These are phyloP conservation scores for Coleophoma cylindrospora DNA, from an alignment of 2,329 filamentous ascomycete species.

Conservation along the genomic window DNA sequence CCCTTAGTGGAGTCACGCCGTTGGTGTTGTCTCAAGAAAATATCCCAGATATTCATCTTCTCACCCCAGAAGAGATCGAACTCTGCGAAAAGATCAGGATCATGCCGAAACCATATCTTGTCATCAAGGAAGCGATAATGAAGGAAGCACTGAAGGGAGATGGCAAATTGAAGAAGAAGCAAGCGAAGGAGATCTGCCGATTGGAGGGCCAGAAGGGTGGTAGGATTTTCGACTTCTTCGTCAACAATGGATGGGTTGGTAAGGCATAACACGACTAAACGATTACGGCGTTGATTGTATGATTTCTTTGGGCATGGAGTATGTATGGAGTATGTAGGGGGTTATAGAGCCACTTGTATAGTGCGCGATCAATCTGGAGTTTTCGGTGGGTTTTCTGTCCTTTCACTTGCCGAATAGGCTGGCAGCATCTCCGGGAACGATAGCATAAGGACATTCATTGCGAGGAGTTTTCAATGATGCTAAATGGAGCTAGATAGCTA, in stretches of 20 bases:
- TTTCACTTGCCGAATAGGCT: too few species aligned
- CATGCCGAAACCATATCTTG: constrained; percentile 90
- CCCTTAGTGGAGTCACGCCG: constrained; percentile 36
- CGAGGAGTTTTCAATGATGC: too few species aligned
- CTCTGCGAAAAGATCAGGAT: constrained; percentile 80
- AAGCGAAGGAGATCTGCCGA: constrained; percentile 78
- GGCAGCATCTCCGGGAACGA: too few species aligned
- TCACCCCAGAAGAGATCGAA: constrained; percentile 79
- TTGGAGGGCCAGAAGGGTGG: constrained; percentile 82
- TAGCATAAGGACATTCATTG: too few species aligned
- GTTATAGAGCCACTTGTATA: too few species aligned
- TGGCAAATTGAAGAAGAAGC: constrained; percentile 88
- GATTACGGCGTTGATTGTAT: not conserved
- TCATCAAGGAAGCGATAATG: constrained; percentile 89
- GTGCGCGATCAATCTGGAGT: too few species aligned
- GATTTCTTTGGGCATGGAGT: not conserved
- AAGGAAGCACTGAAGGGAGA: constrained; percentile 87
- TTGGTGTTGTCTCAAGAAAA: constrained; percentile 44
- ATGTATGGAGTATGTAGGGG: not conserved
- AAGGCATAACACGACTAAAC: constrained; percentile 52
- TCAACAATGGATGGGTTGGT: constrained; percentile 85
- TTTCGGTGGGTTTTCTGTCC: too few species aligned
- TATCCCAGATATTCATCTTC: constrained; percentile 76
- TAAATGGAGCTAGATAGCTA: too few species aligned
- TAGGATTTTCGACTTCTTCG: constrained; percentile 90